Evolutionary conservation across 306 rosid genomes (phyloP).

Genomic region (Erythrophleum fordii): DNA sequence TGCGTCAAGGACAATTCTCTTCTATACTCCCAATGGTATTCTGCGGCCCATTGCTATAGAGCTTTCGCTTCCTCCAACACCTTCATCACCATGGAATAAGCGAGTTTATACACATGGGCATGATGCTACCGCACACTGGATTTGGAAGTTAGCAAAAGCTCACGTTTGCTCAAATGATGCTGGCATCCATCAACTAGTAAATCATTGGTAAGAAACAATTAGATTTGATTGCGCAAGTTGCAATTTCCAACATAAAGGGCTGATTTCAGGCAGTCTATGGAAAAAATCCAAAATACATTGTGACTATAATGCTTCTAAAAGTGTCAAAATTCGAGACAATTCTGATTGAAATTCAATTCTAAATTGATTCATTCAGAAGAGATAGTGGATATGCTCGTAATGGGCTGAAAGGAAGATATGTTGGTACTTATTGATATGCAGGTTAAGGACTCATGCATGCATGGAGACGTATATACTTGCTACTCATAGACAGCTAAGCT

Average conservation of each 20-base stretch:
- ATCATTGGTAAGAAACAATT: slow-evolving; percentile 74
- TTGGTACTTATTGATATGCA: slow-evolving; percentile 45
- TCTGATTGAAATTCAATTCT: slow-evolving; percentile 12
- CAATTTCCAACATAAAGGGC: not conserved
- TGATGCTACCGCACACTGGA: slow-evolving; percentile 86
- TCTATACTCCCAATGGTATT: slow-evolving; percentile 48
- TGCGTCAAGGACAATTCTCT: slow-evolving; percentile 85
- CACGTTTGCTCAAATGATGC: slow-evolving; percentile 92
- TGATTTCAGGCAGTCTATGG: not conserved
- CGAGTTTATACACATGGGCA: slow-evolving; percentile 78
- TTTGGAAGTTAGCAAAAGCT: slow-evolving; percentile 97
- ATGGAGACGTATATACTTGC: slow-evolving; percentile 96
- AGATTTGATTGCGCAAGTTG: slow-evolving; percentile 11
- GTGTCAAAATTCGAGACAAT: not conserved
- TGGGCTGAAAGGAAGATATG: slow-evolving; percentile 20
- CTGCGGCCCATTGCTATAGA: slow-evolving; percentile 82
- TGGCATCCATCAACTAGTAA: slow-evolving; percentile 92
- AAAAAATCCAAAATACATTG: not conserved
- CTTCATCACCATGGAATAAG: slow-evolving; percentile 55
- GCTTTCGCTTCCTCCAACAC: slow-evolving; percentile 78
- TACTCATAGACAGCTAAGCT: slow-evolving; percentile 86
- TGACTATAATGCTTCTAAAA: not conserved
- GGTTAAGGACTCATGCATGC: slow-evolving; percentile 97
- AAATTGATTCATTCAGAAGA: not conserved
- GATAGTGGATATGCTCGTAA: slow-evolving; percentile 13